Percentiles rank a stretch among this genome's conserved stretches.
Conservation (phyloP, 176 grass and related monocot species). For the Zea luxurians region DNA sequence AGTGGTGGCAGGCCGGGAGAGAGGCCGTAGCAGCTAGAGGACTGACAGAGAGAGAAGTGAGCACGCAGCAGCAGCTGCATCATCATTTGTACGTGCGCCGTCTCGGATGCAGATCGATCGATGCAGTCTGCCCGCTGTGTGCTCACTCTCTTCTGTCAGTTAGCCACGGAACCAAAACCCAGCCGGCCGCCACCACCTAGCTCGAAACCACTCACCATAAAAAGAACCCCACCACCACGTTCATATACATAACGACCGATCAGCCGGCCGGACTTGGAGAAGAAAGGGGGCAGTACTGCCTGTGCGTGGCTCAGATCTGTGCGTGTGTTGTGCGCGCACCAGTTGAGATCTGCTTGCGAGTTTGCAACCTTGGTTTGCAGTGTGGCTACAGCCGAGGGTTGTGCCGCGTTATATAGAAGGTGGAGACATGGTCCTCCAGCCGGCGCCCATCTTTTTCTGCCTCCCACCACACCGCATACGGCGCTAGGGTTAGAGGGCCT, state of each 20-base stretch:
- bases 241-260: not conserved
- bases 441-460: conserved; percentile 10
- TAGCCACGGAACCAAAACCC: conserved; percentile 15
- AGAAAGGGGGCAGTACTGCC: not conserved
- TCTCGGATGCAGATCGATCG: not conserved
- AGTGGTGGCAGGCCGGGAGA: too few species aligned
- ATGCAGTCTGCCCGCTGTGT: conserved; percentile 46
- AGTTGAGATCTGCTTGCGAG: conserved; percentile 18
- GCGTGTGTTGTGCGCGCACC: not conserved
- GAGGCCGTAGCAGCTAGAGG: not conserved
- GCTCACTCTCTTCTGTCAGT: conserved; percentile 65
- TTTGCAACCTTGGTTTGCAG: not conserved
- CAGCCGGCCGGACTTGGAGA: conserved; percentile 13
- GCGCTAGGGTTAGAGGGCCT: not conserved
- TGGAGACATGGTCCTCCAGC: not conserved
- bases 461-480: conserved; percentile 17
- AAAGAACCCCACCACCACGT: not conserved
- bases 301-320: conserved; percentile 36
- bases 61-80: conserved; percentile 48
- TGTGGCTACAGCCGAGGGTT: not conserved
- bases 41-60: conserved; percentile 58
- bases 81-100: conserved; percentile 33
- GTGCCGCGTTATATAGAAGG: conserved; percentile 36
- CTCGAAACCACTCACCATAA: not conserved
- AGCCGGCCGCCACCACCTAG: not conserved